Evolutionary conservation across 768 basidiomycete species (phyloP), one percentile per base, ranked within the genome.

Genomic region (Cyclocybe aegerita): DNA sequence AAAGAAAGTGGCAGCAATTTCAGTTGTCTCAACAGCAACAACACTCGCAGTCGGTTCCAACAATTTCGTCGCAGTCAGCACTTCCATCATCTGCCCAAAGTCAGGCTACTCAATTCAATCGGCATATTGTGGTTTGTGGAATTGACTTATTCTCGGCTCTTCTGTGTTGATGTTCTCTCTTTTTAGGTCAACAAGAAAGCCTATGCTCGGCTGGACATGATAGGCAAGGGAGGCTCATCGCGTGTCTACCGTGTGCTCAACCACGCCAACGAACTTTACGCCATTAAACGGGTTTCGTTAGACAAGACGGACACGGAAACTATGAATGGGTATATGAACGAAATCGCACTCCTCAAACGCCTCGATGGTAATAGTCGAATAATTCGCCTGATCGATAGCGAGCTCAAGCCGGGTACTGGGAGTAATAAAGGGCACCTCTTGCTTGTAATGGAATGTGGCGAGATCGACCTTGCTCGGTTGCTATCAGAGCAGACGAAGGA

Each of bases 401-500:
- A 98, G 69, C 81, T 95, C 34, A 90, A 86, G 60, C 76, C 81
- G 4, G 80, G 80, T 2, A 81, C 83, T 29, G 81, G 80, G 16
- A 86, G 87, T 12, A 82, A 78, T 56, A 91, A 86, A 61, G 88
- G 86, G 0, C 76, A 83, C 54, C 64, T 98, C 48, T 73, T 92
- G 70, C 77, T 98, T 63, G 88, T 98, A 4, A 94, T 99, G 93
- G 96, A 99, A 65, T 93, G 89, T 53, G 96, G 96, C 7, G 96
- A 99, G 71, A 83, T 93, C 30, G 96, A 98, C 68, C 75, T 98
- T 46, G 87, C 93, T 36, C 81, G 81, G 56, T 68, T 99, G 49
- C 67, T 99, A 52, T 81, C 82, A 54, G 92, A 96, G 61, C 88
- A 93, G 66, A 80, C 86, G 68, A 88, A 85, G 59, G 85, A 93